Evolutionary conservation across 805 yeast genomes (phyloP).

Genomic region (Kregervanrija delftensis): DNA sequence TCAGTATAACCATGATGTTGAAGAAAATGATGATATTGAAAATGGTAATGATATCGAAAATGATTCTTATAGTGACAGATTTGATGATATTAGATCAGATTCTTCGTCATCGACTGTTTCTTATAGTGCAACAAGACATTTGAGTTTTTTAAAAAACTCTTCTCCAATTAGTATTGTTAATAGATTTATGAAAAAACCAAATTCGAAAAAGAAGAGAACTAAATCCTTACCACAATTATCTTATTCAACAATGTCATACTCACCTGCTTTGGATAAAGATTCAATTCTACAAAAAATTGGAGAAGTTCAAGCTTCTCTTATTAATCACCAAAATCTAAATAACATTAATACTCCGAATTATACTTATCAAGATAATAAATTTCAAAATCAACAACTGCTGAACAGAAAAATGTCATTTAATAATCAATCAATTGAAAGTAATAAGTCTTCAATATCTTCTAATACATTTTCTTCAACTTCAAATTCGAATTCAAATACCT

Average conservation of each 20-base stretch:
- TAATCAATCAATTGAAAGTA: conserved; percentile 8
- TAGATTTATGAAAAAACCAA: conserved; percentile 4
- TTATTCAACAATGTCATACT: conserved; percentile 37
- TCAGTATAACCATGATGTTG: not conserved
- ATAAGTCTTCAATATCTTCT: conserved; percentile 3
- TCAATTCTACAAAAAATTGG: conserved; percentile 34
- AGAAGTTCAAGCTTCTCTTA: conserved; percentile 32
- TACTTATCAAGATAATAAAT: conserved; percentile 17
- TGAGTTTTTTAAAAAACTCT: conserved; percentile 9
- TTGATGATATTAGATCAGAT: conserved; percentile 5
- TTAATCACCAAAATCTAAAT: conserved; percentile 17
- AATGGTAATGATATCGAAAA: not conserved
- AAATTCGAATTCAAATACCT: conserved; percentile 16
- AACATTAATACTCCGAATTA: conserved; percentile 15
- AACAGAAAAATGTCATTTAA: conserved; percentile 22
- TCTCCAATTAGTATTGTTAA: conserved; percentile 6
- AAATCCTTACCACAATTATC: conserved; percentile 50
- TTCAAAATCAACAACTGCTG: not conserved
- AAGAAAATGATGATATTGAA: not conserved
- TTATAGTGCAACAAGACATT: conserved; percentile 4
- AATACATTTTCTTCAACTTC: conserved; percentile 4
- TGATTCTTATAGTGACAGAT: not conserved
- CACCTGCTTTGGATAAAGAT: conserved; percentile 25
- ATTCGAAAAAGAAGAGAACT: conserved; percentile 35
- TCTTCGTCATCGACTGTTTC: conserved; percentile 3